Evolutionary conservation across 2,329 filamentous ascomycete species (phyloP), one percentile per base, ranked within the genome.

Genomic region (Botrytis cinerea): DNA sequence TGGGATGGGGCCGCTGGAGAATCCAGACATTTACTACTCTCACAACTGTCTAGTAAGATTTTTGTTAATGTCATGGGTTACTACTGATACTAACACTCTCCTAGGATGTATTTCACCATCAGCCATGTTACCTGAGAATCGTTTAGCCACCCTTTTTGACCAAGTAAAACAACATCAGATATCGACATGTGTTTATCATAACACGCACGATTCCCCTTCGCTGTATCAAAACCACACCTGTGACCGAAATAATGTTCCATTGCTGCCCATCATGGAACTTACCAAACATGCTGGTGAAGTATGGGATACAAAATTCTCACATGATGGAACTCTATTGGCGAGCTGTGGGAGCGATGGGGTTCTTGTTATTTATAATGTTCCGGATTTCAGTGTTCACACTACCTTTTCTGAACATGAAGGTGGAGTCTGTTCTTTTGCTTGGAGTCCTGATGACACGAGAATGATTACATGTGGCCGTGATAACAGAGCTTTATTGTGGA

Each of bases 51-150:
- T 38, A 93, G 93, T 96, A 85, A 83, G 89, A 83, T 43, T 32
- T 35, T 25, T 10, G n/a, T 32, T 16, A 57, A 57, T 63, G 32
- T n/a, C 14, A 43, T 71, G 32, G 25, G 20, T 45, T 45, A 8
- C n/a, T 67, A 48, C 70, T 35, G 20, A 12, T 66, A 46, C 75
- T 81, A 71, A 84, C 73, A 57, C 61, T 28, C 12, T 28, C 74
- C 28, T 78, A 95, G 93, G 88, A 85, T 97, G 90, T 73, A 97
- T 99, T 81, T 97, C 96, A 1, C 95, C 96, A 0, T 96, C 94
- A 6, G 93, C 97, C 62, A 98, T 99, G 95, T 92, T 99, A 72
- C 96, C 96, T 1, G 93, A 97, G 80, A 93, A 96, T 81, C 91
- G 96, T 10, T 86, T 99, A 62, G 93, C 94, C 2, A 87, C 90